Conservation (phyloP, 805 yeast species). For the Starmera pachycereana region DNA sequence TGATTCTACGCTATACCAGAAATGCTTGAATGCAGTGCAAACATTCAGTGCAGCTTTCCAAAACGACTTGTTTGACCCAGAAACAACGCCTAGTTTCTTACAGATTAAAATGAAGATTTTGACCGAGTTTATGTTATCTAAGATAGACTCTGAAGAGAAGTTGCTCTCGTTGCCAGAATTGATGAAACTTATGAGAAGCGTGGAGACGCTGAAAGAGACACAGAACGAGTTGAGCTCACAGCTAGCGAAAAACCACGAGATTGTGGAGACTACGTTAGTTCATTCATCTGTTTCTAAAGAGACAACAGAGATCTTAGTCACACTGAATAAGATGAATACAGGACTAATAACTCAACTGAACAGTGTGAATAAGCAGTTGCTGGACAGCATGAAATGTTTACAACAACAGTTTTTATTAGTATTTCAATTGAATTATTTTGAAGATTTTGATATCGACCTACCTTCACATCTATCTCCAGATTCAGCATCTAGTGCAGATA, state of each 20-base stretch:
- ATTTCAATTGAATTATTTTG: slow-evolving; percentile 14
- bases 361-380: slow-evolving; percentile 5
- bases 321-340: slow-evolving; percentile 3
- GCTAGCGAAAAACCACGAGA: not conserved
- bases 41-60: no score
- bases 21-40: no score
- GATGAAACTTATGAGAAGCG: no score
- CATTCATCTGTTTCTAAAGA: no score
- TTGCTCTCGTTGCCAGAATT: no score
- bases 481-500: slow-evolving; percentile 2
- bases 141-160: no score
- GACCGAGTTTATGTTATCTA: no score
- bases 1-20: no score
- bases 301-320: not conserved
- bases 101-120: no score
- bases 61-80: no score
- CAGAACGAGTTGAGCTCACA: slow-evolving; percentile 7
- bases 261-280: not conserved
- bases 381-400: slow-evolving; percentile 1
- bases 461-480: not conserved
- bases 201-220: slow-evolving; percentile 1
- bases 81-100: no score
- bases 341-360: slow-evolving; percentile 11
- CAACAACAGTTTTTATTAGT: slow-evolving; percentile 11
- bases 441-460: slow-evolving; percentile 4